Evolutionary conservation across 257 asterid species (phyloP).

Genomic region (Plectranthus barbatus): DNA sequence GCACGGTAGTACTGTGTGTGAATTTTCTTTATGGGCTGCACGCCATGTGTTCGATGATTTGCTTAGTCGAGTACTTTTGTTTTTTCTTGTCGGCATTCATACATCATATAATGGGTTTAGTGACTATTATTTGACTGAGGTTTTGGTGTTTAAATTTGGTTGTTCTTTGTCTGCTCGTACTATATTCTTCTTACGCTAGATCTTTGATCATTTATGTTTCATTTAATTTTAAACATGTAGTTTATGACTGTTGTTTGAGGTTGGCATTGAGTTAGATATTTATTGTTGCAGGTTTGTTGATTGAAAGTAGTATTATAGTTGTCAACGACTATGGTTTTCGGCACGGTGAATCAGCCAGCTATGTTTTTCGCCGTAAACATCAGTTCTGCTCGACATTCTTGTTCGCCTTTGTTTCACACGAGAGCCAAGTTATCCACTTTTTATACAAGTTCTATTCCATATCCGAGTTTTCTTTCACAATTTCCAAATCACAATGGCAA

Average conservation of each 20-base stretch:
- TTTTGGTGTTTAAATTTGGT: too few species aligned
- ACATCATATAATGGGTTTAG: neutral
- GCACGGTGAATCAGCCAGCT: constrained; percentile 20
- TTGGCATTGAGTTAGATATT: too few species aligned
- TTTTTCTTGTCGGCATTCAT: constrained; percentile 2
- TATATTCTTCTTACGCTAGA: too few species aligned
- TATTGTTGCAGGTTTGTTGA: neutral
- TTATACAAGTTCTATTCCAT: constrained; percentile 14
- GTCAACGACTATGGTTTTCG: constrained; percentile 9
- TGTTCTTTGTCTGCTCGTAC: too few species aligned
- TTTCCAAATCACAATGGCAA: constrained; percentile 9
- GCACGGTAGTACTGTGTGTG: neutral
- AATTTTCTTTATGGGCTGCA: neutral
- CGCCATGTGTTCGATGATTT: constrained; percentile 31
- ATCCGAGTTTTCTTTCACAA: constrained; percentile 12
- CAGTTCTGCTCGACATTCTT: constrained; percentile 7
- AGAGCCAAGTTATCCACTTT: constrained; percentile 6
- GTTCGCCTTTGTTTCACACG: constrained; percentile 20
- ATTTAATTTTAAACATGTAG: too few species aligned
- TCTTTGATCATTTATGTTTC: too few species aligned
- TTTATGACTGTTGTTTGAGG: neutral
- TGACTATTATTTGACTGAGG: neutral
- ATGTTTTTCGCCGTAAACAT: constrained; percentile 24
- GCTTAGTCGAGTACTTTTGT: neutral
- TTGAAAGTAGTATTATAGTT: neutral